Evolutionary conservation across 2,329 filamentous ascomycete species (phyloP), one percentile per base, ranked within the genome.

Genomic region (Talaromyces sp.): DNA sequence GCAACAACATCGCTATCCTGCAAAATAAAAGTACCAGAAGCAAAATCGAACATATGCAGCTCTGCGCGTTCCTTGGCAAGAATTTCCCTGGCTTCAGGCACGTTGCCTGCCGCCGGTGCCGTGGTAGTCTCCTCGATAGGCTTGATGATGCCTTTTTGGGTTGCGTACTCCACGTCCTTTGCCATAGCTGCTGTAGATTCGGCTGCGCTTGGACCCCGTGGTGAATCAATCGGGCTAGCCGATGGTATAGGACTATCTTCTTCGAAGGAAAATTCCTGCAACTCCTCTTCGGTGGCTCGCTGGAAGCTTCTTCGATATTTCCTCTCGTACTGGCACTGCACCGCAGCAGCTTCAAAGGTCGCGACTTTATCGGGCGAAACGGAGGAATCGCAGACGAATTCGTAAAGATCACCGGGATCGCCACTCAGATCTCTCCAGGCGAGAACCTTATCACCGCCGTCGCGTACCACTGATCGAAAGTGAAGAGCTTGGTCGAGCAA

Each of bases 321-420:
- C 72, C 93, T 86, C 80, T 99, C 95, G 88, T 96, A 99, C 77
- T 99, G 95, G 75, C 95, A 97, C 84, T 97, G 88, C 63, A 91
- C 85, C 7, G 95, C 91, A 60, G 92, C 88, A 60, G 89, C 83
- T 72, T 93, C 87, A 75, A 99, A 98, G 16, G 88, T 86, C 52
- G 88, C 83, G 25, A 95, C 88, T 69, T 93, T 89, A 55, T 86
- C 83, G 2, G 86, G 80, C 31, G 87, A 81, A 46, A 90, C 85
- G 12, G 88, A 87, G 42, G 82, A 76, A 77, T 98, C 95, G 80
- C 93, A 98, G 67, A 99, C 90, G 73, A 98, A 99, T 76, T 99
- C 93, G 83, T 91, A 99, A n/a, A 98, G 84, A 76, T 99, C 95
- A 60, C 92, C 93, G 35, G 86, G 84, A 81, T 99, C 95, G 62